Evolutionary conservation across 108 stramenopile genomes (phyloP), one percentile per base, ranked within the genome.

Genomic region (Cyclotella choctawhatcheeana): DNA sequence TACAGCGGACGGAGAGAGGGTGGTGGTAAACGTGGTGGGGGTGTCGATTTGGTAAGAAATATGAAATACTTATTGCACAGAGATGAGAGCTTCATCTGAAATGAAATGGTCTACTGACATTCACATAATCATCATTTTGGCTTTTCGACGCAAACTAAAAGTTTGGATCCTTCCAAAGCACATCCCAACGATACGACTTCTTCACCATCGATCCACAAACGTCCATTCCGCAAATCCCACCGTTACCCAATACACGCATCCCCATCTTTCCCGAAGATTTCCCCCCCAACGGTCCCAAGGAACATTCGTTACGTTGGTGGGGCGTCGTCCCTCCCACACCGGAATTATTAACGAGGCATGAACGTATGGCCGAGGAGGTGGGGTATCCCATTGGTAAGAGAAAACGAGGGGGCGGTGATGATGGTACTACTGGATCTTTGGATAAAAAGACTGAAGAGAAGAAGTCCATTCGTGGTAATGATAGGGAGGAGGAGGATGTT

Each of bases 241-340:
- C 78, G 14, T 44, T 72, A 26, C 78, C 78, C 16, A 70, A 70
- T 16, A 72, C 25, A 30, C 53, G 58, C n/a, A 72, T 82, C 5
- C 81, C 81, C 21, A 72, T 82, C 12, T 77, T 82, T 50, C 81
- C 81, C 0, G 81, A 82, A 67, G 81, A 82, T 34, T 82, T 82
- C 51, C 65, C 76, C 0, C 58, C 71, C 6, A 72, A 78, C 37
- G 73, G 60, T 2, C 31, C 22, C 35, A 79, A 71, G 37, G 75
- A 82, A 53, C 62, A 76, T 64, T 71, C 81, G 8, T 53, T 82
- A 45, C 72, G 21, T 13, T 82, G 81, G 81, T 82, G 81, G 81
- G 81, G 81, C 27, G 73, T 82, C 7, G 34, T 44, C 31, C 18
- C 65, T 53, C 81, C 81, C 16, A 44, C 76, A 0, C 20, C 48